Evolutionary conservation across 1,139 yeast genomes (phyloP).

Genomic region (Nakaseomyces kungkrabaensis): DNA sequence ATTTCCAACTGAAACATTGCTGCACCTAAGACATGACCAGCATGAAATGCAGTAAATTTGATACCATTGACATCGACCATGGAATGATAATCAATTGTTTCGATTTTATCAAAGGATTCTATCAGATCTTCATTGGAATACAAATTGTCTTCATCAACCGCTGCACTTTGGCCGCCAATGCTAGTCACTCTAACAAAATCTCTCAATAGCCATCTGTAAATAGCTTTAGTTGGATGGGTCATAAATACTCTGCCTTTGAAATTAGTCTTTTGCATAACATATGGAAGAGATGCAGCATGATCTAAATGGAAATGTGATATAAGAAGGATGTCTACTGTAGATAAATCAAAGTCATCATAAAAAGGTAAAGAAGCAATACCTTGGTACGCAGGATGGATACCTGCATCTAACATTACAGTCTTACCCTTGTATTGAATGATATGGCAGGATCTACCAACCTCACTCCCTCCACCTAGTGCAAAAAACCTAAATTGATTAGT

Average conservation of each 20-base stretch:
- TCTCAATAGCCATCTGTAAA: constrained; percentile 85
- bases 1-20: constrained; percentile 95
- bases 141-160: constrained; percentile 39
- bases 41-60: constrained; percentile 94
- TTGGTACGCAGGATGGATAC: constrained; percentile 90
- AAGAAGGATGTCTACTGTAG: constrained; percentile 74
- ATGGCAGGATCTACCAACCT: constrained; percentile 95
- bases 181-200: constrained; percentile 91
- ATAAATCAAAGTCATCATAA: constrained; percentile 86
- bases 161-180: constrained; percentile 42
- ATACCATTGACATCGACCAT: constrained; percentile 84
- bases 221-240: constrained; percentile 99
- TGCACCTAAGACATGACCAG: constrained; percentile 98
- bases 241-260: constrained; percentile 92
- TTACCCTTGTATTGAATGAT: constrained; percentile 86
- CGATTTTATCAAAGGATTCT: constrained; percentile 80
- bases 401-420: constrained; percentile 96
- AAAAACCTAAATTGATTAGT: constrained; percentile 48
- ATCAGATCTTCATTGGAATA: constrained; percentile 88
- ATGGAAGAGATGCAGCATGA: constrained; percentile 95
- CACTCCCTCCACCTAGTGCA: constrained; percentile 99
- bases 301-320: constrained; percentile 95
- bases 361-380: constrained; percentile 90
- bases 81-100: constrained; percentile 90
- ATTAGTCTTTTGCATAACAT: constrained; percentile 93